Evolutionary conservation across 2,329 filamentous ascomycete species (phyloP), one percentile per base, ranked within the genome.

Genomic region (Fusarium vanettenii): DNA sequence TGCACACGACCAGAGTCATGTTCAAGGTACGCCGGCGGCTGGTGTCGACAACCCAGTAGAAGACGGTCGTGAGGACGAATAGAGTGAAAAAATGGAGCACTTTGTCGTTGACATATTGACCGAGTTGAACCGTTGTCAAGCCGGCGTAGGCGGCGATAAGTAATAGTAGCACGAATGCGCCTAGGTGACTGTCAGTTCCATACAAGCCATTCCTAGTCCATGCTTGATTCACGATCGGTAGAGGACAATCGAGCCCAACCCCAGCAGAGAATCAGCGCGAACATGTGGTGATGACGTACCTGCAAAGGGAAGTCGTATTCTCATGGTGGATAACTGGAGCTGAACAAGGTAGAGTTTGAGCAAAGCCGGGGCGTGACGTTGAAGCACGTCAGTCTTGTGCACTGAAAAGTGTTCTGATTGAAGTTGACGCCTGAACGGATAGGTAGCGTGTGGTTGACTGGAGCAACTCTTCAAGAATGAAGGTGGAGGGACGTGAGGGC

Each of bases 21-120:
- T 99, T 93, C 59, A 98, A 87, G 22, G 92, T 93, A 76, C 96
- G 94, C 61, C 96, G 92, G 72, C 97, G 94, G 73, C 92, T 93
- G 62, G 95, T 97, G 82, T 99, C 97, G 78, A 98, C 85, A 81
- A 98, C 94, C 95, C 97, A 99, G 90, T 99, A 99, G 88, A 98
- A 98, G 77, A 90, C 86, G 74, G 94, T 84, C 18, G 96, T 98
- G 63, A 99, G 89, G 76, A 94, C 81, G 88, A 98, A 98, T 87
- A 99, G 98, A 79, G 94, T 95, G 68, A 95, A 72, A 78, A 94
- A 89, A 84, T 98, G 97, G 31, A 98, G 89, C 79, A 93, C 86
- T 84, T 99, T 98, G 89, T 98, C 95, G 86, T 97, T 95, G 81
- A 96, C 89, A 79, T 88, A 82, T 71, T 84, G 77, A 72, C 85